Evolutionary conservation across 1,284 basidiomycete species (phyloP).

Genomic region (Ustilago shanxiensis): DNA sequence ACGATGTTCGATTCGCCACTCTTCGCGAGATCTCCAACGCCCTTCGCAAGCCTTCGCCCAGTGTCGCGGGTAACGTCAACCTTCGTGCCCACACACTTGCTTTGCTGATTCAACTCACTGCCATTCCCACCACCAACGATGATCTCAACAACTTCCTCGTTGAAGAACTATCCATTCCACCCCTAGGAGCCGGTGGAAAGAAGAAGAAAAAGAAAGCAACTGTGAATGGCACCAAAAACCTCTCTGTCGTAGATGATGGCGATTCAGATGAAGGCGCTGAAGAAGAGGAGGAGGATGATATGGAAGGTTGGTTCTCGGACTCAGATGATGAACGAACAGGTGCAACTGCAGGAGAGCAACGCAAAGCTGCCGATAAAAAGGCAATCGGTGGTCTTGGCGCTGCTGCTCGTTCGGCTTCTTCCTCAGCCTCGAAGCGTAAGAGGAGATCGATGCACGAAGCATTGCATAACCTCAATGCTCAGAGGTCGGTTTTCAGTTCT

Average conservation of each 20-base stretch:
- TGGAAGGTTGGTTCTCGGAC: conserved; percentile 72
- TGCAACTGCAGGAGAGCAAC: conserved; percentile 40
- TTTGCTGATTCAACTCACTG: conserved; percentile 81
- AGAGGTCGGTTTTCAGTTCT: conserved; percentile 82
- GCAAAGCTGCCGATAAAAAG: conserved; percentile 32
- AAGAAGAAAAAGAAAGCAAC: conserved; percentile 44
- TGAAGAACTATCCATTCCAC: conserved; percentile 71
- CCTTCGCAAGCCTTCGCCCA: conserved; percentile 45
- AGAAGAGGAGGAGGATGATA: conserved; percentile 71
- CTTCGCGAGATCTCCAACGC: conserved; percentile 78
- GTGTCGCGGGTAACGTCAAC: conserved; percentile 60
- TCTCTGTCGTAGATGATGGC: conserved; percentile 64
- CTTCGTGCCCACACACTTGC: conserved; percentile 77
- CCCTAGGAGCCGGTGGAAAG: neutral
- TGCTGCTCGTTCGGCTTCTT: conserved; percentile 33
- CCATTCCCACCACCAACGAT: conserved; percentile 81
- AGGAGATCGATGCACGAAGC: conserved; percentile 66
- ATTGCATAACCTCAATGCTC: conserved; percentile 79
- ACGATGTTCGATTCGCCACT: conserved; percentile 89
- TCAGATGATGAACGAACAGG: conserved; percentile 65
- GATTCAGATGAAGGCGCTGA: conserved; percentile 47
- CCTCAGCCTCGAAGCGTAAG: conserved; percentile 55
- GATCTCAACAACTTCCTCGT: conserved; percentile 88
- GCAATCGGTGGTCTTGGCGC: conserved; percentile 32
- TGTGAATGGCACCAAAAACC: conserved; percentile 45